phyloP scores from a whole-genome alignment of 805 yeast species.

The Zygosaccharomyces kombuchaensis region DNA sequence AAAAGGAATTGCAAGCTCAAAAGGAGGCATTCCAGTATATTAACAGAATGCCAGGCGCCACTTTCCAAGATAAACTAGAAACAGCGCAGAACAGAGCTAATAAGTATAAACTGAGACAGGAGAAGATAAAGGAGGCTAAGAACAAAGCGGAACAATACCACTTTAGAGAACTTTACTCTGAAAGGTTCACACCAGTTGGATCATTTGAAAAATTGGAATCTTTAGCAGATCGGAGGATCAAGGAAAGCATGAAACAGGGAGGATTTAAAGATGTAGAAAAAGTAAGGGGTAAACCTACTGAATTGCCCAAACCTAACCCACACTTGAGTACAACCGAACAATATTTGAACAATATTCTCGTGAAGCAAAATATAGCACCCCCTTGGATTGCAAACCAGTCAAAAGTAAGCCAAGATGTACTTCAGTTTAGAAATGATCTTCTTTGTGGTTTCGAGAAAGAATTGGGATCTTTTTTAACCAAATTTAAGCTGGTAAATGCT shows the following conservation, averaged over 20 bases:
- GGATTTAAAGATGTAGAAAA: slow-evolving; percentile 54
- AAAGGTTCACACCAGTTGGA: slow-evolving; percentile 46
- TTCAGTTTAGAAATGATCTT: slow-evolving; percentile 43
- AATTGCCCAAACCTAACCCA: slow-evolving; percentile 43
- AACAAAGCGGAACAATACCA: slow-evolving; percentile 42
- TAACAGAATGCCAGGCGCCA: slow-evolving; percentile 16
- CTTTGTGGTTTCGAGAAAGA: slow-evolving; percentile 38
- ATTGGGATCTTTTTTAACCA: slow-evolving; percentile 12
- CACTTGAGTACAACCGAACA: slow-evolving; percentile 67
- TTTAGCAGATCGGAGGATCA: slow-evolving; percentile 71
- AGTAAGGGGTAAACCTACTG: slow-evolving; percentile 57
- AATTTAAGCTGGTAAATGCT: not conserved
- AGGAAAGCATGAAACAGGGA: slow-evolving; percentile 68
- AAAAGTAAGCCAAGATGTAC: slow-evolving; percentile 47
- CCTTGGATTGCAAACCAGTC: slow-evolving; percentile 87
- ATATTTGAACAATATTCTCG: slow-evolving; percentile 72
- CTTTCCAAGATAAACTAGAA: slow-evolving; percentile 36
- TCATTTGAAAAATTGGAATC: slow-evolving; percentile 48
- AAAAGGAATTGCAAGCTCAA: slow-evolving; percentile 23
- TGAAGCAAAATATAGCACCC: slow-evolving; percentile 72
- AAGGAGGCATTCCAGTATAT: slow-evolving; percentile 7
- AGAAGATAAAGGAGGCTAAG: slow-evolving; percentile 19
- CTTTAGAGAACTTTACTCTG: slow-evolving; percentile 58
- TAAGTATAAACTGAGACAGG: slow-evolving; percentile 49
- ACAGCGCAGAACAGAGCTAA: slow-evolving; percentile 61